phyloP scores from a whole-genome alignment of 2,329 filamentous ascomycete species.

The Ophiocordyceps camponoti-floridani region DNA sequence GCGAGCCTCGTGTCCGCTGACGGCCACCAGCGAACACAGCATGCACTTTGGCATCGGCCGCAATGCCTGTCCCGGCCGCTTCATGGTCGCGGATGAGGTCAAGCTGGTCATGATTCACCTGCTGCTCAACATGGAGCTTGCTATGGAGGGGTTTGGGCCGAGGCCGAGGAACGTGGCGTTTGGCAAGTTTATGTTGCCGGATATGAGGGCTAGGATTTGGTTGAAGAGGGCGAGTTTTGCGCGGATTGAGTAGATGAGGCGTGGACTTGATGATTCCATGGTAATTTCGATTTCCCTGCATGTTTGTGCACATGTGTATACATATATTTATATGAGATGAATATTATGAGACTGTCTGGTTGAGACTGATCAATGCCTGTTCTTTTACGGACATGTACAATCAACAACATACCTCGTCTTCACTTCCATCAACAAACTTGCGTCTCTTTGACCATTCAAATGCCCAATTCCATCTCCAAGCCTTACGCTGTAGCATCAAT shows the following conservation, averaged over 20 bases:
- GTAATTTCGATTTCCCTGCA: too few species aligned
- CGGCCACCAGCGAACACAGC: constrained; percentile 3
- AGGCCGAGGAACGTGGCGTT: constrained; percentile 3
- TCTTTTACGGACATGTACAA: too few species aligned
- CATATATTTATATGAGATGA: too few species aligned
- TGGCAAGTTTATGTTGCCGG: constrained; percentile 4
- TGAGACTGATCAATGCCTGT: too few species aligned
- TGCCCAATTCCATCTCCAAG: too few species aligned
- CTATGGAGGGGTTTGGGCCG: constrained; percentile 2
- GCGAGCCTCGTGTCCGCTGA: constrained; percentile 1
- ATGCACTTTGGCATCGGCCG: constrained; percentile 5
- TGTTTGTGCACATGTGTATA: too few species aligned
- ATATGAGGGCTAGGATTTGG: constrained; percentile 4
- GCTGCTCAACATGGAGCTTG: constrained; percentile 4
- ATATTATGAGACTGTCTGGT: too few species aligned
- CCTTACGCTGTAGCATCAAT: too few species aligned
- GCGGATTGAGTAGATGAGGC: not conserved
- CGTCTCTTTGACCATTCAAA: too few species aligned
- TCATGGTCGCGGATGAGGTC: constrained; percentile 5
- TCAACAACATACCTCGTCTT: too few species aligned
- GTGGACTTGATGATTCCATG: too few species aligned
- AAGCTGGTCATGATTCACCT: constrained; percentile 4
- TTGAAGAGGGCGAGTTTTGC: constrained; percentile 1
- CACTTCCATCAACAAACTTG: too few species aligned
- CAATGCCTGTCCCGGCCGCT: constrained; percentile 4